Conservation (phyloP, 371 early-diverging fungal species). For the Haplosporangium sp. region DNA sequence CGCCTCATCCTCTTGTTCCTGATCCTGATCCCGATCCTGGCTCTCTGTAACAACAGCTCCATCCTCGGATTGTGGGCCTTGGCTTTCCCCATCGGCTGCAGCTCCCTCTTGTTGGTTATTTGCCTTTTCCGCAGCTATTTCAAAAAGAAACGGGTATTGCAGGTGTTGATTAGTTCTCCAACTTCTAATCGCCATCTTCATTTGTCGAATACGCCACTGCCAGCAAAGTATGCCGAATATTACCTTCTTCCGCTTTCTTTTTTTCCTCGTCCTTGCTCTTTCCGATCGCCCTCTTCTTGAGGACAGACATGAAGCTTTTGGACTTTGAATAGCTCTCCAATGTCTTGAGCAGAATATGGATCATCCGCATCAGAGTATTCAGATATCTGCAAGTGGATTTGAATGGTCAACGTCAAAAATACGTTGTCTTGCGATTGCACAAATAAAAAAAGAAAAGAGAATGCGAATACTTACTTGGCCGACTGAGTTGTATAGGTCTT, state of each 20-base stretch:
- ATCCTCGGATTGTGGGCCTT: neutral
- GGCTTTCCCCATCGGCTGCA: neutral
- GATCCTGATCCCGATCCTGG: conserved; percentile 34
- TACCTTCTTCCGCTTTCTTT: conserved; percentile 3
- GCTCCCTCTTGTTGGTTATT: neutral
- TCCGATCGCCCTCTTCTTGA: conserved; percentile 52
- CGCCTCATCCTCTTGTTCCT: conserved; percentile 51
- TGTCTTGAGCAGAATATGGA: conserved; percentile 70
- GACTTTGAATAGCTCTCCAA: conserved; percentile 69
- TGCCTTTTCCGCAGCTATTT: neutral
- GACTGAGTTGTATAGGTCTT: conserved; percentile 62
- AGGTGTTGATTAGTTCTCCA: too few species aligned
- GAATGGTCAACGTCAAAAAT: neutral
- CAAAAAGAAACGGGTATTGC: too few species aligned
- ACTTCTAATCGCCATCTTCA: neutral
- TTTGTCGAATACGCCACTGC: too few species aligned
- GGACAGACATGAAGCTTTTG: conserved; percentile 63
- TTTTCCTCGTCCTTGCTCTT: conserved; percentile 16
- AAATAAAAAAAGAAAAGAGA: conserved; percentile 7
- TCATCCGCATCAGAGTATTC: conserved; percentile 62
- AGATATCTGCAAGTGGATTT: conserved; percentile 60
- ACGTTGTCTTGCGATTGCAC: neutral
- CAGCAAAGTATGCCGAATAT: neutral
- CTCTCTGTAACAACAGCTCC: conserved; percentile 4
- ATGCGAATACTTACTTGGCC: conserved; percentile 48